Conservation (phyloP, 1,139 yeast genomes). For the Yueomyces sp. region DNA sequence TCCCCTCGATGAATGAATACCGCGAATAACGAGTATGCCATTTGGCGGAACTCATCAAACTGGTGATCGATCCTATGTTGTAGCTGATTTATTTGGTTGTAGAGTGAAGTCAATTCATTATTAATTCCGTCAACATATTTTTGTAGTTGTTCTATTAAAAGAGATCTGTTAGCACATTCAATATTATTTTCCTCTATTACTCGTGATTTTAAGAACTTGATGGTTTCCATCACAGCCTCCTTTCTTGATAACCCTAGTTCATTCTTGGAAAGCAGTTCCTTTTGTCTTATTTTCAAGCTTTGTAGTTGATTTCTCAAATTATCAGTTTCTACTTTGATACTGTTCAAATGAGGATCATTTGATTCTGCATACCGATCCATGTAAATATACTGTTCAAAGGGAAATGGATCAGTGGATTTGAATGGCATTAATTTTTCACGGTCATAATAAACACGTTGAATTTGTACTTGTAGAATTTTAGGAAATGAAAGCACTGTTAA, state of each 20-base stretch:
- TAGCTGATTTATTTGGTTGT: slow-evolving; percentile 30
- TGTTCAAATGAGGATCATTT: slow-evolving; percentile 38
- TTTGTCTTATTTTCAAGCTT: slow-evolving; percentile 32
- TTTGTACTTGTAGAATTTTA: slow-evolving; percentile 75
- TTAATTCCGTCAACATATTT: slow-evolving; percentile 23
- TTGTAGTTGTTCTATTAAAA: slow-evolving; percentile 23
- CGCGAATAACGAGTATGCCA: slow-evolving; percentile 78
- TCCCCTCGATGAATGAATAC: slow-evolving; percentile 92
- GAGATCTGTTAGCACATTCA: slow-evolving; percentile 14
- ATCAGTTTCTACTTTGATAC: slow-evolving; percentile 46
- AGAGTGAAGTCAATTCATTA: slow-evolving; percentile 28
- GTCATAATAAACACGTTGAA: slow-evolving; percentile 87
- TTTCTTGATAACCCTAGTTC: slow-evolving; percentile 35
- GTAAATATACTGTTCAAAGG: slow-evolving; percentile 63
- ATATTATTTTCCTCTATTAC: slow-evolving; percentile 28
- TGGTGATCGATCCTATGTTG: slow-evolving; percentile 41
- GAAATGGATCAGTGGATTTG: slow-evolving; percentile 71
- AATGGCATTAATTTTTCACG: slow-evolving; percentile 60
- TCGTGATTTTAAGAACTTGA: slow-evolving; percentile 38
- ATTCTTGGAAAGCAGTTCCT: slow-evolving; percentile 32
- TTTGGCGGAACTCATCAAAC: slow-evolving; percentile 44
- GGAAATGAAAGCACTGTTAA: slow-evolving; percentile 66
- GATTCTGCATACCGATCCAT: slow-evolving; percentile 83
- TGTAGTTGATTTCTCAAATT: slow-evolving; percentile 49
- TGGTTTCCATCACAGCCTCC: slow-evolving; percentile 43